A percentile compares a stretch with the other conserved stretches of the same genome.
Conservation (phyloP, 306 rosid genomes). For the Aeschynomene evenia region DNA sequence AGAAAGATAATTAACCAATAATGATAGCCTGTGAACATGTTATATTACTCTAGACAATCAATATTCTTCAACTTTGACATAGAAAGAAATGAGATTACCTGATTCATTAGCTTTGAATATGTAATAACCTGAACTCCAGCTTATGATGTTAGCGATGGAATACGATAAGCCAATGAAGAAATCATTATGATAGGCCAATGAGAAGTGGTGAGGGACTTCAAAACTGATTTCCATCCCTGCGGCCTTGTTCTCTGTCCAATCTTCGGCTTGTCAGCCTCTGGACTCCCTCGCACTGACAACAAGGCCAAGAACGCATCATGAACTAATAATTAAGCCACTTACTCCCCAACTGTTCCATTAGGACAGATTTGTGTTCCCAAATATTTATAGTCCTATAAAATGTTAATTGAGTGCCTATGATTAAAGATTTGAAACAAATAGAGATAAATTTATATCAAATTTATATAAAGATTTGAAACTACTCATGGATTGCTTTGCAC, state of each 20-base stretch:
- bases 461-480: no score
- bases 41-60: conserved; percentile 28
- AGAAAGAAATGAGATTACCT: conserved; percentile 51
- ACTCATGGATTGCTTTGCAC: no score
- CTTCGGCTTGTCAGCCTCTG: no score
- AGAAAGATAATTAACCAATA: not conserved
- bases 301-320: conserved; percentile 9
- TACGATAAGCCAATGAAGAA: conserved; percentile 62
- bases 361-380: conserved; percentile 82
- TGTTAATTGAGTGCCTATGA: conserved; percentile 73
- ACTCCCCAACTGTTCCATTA: conserved; percentile 98
- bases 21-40: no score
- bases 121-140: conserved; percentile 75
- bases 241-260: no score
- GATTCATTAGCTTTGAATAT: conserved; percentile 66
- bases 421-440: conserved; percentile 33
- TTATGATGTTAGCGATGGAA: conserved; percentile 76
- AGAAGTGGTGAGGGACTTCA: no score
- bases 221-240: no score
- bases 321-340: conserved; percentile 40
- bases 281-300: no score
- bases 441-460: conserved; percentile 34
- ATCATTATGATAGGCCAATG: no score
- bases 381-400: conserved; percentile 84
- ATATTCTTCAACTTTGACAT: conserved; percentile 20